Conservation (phyloP, 148 eudicot genomes). For the Vaccinium corymbosum region DNA sequence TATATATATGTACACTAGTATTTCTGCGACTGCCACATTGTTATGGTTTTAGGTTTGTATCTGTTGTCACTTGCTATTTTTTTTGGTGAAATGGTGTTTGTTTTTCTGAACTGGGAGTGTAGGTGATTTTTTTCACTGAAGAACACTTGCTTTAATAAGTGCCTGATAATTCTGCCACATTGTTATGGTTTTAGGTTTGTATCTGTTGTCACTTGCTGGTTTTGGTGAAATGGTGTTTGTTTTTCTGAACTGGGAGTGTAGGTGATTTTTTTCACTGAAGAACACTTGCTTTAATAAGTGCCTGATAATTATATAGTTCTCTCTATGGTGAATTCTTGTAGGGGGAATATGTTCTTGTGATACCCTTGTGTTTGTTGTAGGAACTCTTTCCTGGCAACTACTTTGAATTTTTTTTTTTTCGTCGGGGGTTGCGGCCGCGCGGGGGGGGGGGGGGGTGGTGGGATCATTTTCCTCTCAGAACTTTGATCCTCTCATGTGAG, state of each 20-base stretch:
- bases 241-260: not conserved
- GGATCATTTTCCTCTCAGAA: not conserved
- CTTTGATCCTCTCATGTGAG: not conserved
- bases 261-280: not conserved
- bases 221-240: not conserved
- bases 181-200: not conserved
- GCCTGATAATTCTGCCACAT: not conserved
- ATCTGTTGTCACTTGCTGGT: not conserved
- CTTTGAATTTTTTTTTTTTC: not conserved
- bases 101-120: not conserved
- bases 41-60: not conserved
- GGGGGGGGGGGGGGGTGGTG: too few species aligned
- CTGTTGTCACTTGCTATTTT: not conserved
- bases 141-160: not conserved
- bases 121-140: not conserved
- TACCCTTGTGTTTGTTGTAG: not conserved
- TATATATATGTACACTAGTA: not conserved
- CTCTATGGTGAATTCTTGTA: not conserved
- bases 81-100: not conserved
- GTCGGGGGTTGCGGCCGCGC: too few species aligned
- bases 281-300: not conserved
- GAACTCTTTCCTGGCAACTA: not conserved
- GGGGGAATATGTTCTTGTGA: not conserved
- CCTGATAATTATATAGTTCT: not conserved
- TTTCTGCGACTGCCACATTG: not conserved